Evolutionary conservation across 371 early-diverging fungal genomes (phyloP).

Genomic region (Lichtheimia ramosa): DNA sequence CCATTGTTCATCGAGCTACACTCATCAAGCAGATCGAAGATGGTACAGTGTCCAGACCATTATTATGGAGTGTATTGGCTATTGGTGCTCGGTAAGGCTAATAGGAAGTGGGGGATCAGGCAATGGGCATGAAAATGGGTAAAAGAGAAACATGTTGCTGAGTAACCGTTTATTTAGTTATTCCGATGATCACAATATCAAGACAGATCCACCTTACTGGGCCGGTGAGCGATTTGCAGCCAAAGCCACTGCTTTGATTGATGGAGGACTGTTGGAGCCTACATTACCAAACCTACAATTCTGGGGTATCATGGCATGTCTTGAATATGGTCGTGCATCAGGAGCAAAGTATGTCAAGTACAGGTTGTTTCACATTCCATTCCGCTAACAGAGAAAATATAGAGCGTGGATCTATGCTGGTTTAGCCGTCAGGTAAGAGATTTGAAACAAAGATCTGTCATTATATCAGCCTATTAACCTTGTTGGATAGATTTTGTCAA

Average conservation of each 20-base stretch:
- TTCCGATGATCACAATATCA: constrained; percentile 43
- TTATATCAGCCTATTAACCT: neutral
- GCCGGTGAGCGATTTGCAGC: constrained; percentile 46
- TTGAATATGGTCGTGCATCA: constrained; percentile 62
- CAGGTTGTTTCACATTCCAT: neutral
- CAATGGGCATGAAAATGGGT: neutral
- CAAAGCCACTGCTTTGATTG: constrained; percentile 41
- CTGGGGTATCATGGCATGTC: constrained; percentile 56
- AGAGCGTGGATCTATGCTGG: constrained; percentile 68
- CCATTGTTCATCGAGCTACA: constrained; percentile 49
- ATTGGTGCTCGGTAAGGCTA: constrained; percentile 41
- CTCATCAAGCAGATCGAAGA: constrained; percentile 32
- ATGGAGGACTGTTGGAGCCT: constrained; percentile 49
- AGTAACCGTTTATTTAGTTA: constrained; percentile 25
- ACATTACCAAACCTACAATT: constrained; percentile 59
- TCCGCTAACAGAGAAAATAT: neutral
- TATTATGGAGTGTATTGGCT: constrained; percentile 48
- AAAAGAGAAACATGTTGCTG: neutral
- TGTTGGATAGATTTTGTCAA: constrained; percentile 46
- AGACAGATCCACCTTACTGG: constrained; percentile 46
- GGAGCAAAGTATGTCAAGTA: constrained; percentile 42
- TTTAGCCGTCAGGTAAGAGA: constrained; percentile 49
- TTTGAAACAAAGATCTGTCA: neutral
- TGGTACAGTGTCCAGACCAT: constrained; percentile 34
- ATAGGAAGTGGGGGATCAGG: neutral